These are phyloP conservation scores for Elongisporangium undulatum DNA, from an alignment of 352 stramenopile species.

Conservation along the genomic window DNA sequence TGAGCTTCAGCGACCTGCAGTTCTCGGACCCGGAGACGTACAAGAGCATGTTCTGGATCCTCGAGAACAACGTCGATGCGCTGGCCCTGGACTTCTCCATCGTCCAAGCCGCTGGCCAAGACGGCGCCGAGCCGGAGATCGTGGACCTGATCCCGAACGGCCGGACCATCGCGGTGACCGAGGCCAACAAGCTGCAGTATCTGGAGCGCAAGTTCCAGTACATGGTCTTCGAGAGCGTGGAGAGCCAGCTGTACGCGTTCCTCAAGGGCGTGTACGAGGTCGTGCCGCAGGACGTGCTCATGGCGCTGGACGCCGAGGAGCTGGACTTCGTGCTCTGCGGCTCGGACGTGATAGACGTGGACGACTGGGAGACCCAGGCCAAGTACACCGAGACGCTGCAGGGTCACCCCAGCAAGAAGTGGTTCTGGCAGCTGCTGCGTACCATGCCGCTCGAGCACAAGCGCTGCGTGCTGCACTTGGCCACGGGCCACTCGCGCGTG, in stretches of 20 bases:
- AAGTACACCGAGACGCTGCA: conserved; percentile 3
- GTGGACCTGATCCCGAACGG: conserved; percentile 80
- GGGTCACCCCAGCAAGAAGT: conserved; percentile 1
- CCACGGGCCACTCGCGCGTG: conserved; percentile 21
- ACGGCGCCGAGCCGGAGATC: conserved; percentile 2
- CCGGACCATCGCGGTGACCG: conserved; percentile 69
- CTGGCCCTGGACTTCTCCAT: conserved; percentile 21
- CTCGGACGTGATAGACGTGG: conserved; percentile 22
- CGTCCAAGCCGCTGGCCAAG: conserved; percentile 6
- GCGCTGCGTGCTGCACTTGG: conserved; percentile 19
- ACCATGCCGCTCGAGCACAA: conserved; percentile 15
- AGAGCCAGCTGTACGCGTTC: not conserved
- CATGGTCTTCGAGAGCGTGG: conserved; percentile 67
- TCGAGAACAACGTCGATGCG: conserved; percentile 37
- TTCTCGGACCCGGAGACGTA: conserved; percentile 62
- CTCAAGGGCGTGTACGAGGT: conserved; percentile 64
- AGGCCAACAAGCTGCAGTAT: conserved; percentile 85
- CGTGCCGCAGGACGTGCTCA: conserved; percentile 80
- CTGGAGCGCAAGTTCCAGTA: conserved; percentile 85
- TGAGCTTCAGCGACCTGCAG: conserved; percentile 93
- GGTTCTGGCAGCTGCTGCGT: conserved; percentile 42
- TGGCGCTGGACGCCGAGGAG: conserved; percentile 92
- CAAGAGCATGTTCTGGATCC: conserved; percentile 54
- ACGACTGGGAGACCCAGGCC: conserved; percentile 85
- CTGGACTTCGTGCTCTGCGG: conserved; percentile 84